Conservation (phyloP, 352 stramenopile species). For the Saprolegnia diclina region DNA sequence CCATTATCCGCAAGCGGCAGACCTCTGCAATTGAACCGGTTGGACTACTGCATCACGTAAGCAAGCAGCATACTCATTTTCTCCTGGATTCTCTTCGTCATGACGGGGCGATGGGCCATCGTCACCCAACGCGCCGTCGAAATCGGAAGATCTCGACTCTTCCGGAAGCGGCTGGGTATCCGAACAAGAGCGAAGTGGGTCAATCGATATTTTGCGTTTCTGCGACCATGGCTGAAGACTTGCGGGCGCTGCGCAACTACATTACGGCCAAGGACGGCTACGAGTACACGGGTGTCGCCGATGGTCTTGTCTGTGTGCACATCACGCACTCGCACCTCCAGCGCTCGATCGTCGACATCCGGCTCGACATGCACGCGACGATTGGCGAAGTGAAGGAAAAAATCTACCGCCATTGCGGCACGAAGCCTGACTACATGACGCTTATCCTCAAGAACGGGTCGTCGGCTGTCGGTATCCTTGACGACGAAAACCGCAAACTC, state of each 20-base stretch:
- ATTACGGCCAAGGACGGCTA: constrained; percentile 79
- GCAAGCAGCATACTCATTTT: too few species aligned
- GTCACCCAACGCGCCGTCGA: neutral
- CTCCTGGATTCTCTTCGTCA: too few species aligned
- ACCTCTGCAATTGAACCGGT: too few species aligned
- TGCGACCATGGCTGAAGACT: constrained; percentile 56
- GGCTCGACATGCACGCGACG: constrained; percentile 90
- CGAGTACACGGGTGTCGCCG: constrained; percentile 80
- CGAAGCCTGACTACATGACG: constrained; percentile 86
- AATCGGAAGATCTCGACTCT: neutral
- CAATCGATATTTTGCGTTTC: constrained; percentile 6
- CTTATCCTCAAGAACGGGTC: constrained; percentile 56
- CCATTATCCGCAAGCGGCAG: too few species aligned
- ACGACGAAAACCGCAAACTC: constrained; percentile 80
- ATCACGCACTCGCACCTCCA: constrained; percentile 98
- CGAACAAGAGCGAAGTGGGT: neutral
- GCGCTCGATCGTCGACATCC: constrained; percentile 95
- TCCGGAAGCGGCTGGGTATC: neutral
- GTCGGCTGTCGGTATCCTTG: constrained; percentile 40
- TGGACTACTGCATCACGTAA: too few species aligned
- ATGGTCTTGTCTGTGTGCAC: constrained; percentile 90
- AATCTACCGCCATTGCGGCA: constrained; percentile 95
- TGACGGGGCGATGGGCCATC: too few species aligned
- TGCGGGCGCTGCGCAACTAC: constrained; percentile 67
- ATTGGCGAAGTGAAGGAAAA: constrained; percentile 87